phyloP scores from a whole-genome alignment of 495 filamentous ascomycete genomes.

The Penicillium goetzii region DNA sequence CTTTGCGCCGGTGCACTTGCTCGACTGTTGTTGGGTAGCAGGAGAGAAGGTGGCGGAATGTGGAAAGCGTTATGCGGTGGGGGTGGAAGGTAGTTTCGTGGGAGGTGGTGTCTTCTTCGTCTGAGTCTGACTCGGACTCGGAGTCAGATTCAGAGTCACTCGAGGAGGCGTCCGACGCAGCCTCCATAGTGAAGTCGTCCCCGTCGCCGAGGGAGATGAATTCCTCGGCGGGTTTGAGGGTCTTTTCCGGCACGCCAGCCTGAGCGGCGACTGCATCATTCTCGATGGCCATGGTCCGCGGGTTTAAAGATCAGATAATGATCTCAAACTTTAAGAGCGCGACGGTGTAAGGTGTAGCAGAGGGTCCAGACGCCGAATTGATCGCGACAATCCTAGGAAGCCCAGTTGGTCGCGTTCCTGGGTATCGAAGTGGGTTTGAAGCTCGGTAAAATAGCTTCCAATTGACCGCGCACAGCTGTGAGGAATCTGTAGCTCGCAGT shows the following conservation, averaged over 20 bases:
- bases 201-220: conserved; percentile 14
- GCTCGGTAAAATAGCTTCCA: neutral
- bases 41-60: conserved; percentile 37
- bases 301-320: neutral
- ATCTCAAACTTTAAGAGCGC: too few species aligned
- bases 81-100: conserved; percentile 31
- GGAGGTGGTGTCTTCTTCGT: neutral
- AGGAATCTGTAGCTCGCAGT: neutral
- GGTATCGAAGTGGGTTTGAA: neutral
- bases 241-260: too few species aligned
- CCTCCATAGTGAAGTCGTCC: neutral
- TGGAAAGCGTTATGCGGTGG: conserved; percentile 33
- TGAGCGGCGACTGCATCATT: neutral
- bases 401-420: neutral
- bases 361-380: neutral
- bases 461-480: neutral
- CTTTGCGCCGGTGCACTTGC: conserved; percentile 31
- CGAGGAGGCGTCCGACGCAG: conserved; percentile 4
- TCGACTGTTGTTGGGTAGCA: conserved; percentile 38
- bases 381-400: neutral
- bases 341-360: neutral
- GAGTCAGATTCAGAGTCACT: neutral
- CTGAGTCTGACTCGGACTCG: neutral
- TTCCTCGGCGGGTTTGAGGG: conserved; percentile 11
- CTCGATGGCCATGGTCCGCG: neutral